These are phyloP conservation scores for Aspergillus incahuasiensis DNA, from an alignment of 495 filamentous ascomycete species.

Conservation along the genomic window DNA sequence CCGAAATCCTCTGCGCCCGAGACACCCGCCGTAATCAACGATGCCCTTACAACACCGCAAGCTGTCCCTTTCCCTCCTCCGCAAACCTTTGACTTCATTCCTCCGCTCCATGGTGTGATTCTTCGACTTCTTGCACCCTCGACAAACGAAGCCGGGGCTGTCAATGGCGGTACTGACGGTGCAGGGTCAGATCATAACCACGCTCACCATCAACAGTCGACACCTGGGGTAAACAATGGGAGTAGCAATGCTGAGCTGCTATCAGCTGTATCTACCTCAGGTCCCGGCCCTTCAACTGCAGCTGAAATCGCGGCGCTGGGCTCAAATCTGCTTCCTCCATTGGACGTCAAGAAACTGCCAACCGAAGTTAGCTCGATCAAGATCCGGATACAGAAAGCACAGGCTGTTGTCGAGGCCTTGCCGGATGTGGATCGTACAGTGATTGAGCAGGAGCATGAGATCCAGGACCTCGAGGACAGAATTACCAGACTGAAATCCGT, in stretches of 20 bases:
- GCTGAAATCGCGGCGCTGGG: conserved; percentile 26
- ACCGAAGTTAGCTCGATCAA: conserved; percentile 68
- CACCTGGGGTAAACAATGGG: conserved; percentile 12
- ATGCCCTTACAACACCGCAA: conserved; percentile 44
- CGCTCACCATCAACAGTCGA: conserved; percentile 21
- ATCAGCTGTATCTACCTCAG: conserved; percentile 18
- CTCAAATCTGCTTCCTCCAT: conserved; percentile 36
- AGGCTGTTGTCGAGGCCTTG: conserved; percentile 59
- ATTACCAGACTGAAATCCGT: conserved; percentile 56
- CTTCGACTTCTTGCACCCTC: conserved; percentile 57
- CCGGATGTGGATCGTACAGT: conserved; percentile 71
- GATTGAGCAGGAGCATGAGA: conserved; percentile 76
- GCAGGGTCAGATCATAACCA: conserved; percentile 25
- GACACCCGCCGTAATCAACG: conserved; percentile 25
- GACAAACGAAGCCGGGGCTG: conserved; percentile 7
- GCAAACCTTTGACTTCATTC: conserved; percentile 75
- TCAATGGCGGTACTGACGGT: conserved; percentile 23
- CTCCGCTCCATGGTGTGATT: conserved; percentile 73
- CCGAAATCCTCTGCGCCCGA: conserved; percentile 41
- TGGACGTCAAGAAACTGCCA: conserved; percentile 74
- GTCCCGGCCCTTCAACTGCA: conserved; percentile 12
- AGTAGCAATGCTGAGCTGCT: conserved; percentile 19
- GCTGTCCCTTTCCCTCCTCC: conserved; percentile 49
- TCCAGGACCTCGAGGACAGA: conserved; percentile 65
- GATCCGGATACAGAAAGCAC: conserved; percentile 75